Conservation (phyloP, 805 yeast species). For the Wickerhamomyces subpelliculosus region DNA sequence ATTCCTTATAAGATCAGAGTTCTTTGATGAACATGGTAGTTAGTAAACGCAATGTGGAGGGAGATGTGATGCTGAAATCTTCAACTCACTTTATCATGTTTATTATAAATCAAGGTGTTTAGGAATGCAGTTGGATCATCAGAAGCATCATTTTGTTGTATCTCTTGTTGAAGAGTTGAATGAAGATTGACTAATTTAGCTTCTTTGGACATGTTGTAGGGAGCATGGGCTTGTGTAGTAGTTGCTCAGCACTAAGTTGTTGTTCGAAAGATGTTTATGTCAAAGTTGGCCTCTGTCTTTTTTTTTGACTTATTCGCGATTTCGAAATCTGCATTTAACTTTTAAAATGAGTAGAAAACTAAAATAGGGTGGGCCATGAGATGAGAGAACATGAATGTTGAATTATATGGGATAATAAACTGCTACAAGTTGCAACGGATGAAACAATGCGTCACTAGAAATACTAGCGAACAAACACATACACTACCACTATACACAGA, state of each 20-base stretch:
- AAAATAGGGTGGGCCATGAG: too few species aligned
- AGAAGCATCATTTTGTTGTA: background rate
- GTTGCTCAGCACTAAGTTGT: background rate
- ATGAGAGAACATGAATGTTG: too few species aligned
- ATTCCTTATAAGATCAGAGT: background rate
- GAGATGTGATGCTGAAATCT: background rate
- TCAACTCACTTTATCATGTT: constrained; percentile 10
- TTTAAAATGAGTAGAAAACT: too few species aligned
- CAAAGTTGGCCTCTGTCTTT: too few species aligned
- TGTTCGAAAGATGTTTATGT: too few species aligned
- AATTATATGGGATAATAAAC: too few species aligned
- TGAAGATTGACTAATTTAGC: background rate
- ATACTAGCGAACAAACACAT: background rate
- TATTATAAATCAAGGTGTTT: constrained; percentile 4
- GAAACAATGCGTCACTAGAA: background rate
- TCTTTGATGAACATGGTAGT: background rate
- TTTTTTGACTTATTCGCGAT: too few species aligned
- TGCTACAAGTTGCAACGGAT: too few species aligned
- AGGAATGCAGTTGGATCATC: constrained; percentile 6
- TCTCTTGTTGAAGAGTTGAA: background rate
- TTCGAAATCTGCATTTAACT: too few species aligned
- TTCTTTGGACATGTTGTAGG: background rate
- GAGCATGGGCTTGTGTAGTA: background rate
- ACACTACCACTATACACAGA: background rate
- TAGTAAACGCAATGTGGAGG: background rate